A percentile compares a stretch with the other conserved stretches of the same genome.
Evolutionary conservation across 306 rosid species (phyloP).

Genomic region (Ceratonia siliqua): DNA sequence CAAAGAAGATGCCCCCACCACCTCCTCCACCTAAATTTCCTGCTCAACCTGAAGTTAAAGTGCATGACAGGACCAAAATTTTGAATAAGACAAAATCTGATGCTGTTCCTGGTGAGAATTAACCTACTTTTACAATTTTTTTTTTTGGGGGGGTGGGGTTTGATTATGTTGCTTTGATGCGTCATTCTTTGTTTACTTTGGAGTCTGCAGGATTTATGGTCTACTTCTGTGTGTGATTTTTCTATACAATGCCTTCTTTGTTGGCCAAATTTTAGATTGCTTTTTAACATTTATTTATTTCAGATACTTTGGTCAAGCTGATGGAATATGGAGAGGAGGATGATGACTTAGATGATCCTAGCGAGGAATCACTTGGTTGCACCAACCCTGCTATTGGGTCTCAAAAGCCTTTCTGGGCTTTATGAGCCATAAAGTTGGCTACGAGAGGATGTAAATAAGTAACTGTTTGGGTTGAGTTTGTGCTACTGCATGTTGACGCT

Average conservation of each 20-base stretch:
- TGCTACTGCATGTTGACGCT: slow-evolving; percentile 24
- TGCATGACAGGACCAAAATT: slow-evolving; percentile 46
- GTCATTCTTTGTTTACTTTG: not conserved
- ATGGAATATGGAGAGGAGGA: slow-evolving; percentile 99
- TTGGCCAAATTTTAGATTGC: slow-evolving; percentile 19
- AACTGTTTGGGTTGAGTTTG: not conserved
- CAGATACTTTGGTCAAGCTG: slow-evolving; percentile 87
- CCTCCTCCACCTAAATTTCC: slow-evolving; percentile 69
- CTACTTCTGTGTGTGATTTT: slow-evolving; percentile 12
- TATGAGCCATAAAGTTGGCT: slow-evolving; percentile 43
- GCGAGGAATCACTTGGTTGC: slow-evolving; percentile 45
- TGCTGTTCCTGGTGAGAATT: slow-evolving; percentile 70
- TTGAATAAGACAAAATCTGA: slow-evolving; percentile 45
- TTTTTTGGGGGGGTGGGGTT: too few species aligned
- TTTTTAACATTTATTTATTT: slow-evolving; percentile 18
- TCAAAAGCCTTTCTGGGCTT: slow-evolving; percentile 91
- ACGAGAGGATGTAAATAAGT: slow-evolving; percentile 35
- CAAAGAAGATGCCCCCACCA: slow-evolving; percentile 61
- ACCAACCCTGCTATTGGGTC: slow-evolving; percentile 37
- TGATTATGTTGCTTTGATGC: slow-evolving; percentile 8
- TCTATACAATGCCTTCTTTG: slow-evolving; percentile 1
- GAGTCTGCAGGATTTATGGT: not conserved
- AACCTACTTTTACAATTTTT: slow-evolving; percentile 14
- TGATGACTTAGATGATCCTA: slow-evolving; percentile 64
- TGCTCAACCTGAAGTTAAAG: slow-evolving; percentile 40